Conservation (phyloP, 495 filamentous ascomycete species). For the Lepidopterella palustris region DNA sequence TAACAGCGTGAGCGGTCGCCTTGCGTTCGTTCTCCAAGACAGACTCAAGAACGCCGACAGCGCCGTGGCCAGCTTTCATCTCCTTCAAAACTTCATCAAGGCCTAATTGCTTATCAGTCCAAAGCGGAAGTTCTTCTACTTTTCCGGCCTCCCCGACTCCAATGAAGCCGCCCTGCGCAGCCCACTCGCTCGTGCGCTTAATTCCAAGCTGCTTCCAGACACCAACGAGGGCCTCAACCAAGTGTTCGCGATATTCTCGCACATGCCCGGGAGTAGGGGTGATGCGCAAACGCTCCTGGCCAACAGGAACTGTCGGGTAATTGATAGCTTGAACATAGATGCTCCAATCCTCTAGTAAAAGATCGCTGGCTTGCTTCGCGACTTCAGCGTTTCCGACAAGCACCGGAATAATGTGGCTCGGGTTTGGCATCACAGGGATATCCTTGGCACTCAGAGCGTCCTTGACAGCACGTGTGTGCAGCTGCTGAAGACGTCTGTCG, state of each 20-base stretch:
- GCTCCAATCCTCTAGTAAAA: conserved; percentile 74
- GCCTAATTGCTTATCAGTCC: conserved; percentile 81
- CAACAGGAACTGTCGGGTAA: conserved; percentile 94
- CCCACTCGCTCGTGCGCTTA: conserved; percentile 88
- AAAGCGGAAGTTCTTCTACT: conserved; percentile 59
- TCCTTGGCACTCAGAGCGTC: conserved; percentile 63
- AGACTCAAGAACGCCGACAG: conserved; percentile 38
- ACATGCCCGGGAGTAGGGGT: conserved; percentile 92
- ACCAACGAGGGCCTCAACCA: conserved; percentile 74
- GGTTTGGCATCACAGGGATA: conserved; percentile 98
- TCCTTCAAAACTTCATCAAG: conserved; percentile 48
- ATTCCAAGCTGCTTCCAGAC: conserved; percentile 85
- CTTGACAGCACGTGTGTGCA: conserved; percentile 92
- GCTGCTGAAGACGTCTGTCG: conserved; percentile 83
- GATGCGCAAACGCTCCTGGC: conserved; percentile 89
- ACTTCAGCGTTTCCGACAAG: conserved; percentile 90
- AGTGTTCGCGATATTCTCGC: conserved; percentile 70
- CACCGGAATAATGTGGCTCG: conserved; percentile 89
- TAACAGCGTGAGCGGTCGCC: conserved; percentile 37
- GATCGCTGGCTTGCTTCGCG: conserved; percentile 84
- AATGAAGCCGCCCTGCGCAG: conserved; percentile 83
- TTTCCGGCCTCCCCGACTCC: conserved; percentile 72
- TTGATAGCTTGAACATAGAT: conserved; percentile 99
- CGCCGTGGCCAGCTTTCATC: conserved; percentile 43
- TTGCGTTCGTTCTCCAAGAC: conserved; percentile 40